Base-by-base conservation (phyloP, 2,329 filamentous ascomycete genomes). In the Xylaria sp. region DNA sequence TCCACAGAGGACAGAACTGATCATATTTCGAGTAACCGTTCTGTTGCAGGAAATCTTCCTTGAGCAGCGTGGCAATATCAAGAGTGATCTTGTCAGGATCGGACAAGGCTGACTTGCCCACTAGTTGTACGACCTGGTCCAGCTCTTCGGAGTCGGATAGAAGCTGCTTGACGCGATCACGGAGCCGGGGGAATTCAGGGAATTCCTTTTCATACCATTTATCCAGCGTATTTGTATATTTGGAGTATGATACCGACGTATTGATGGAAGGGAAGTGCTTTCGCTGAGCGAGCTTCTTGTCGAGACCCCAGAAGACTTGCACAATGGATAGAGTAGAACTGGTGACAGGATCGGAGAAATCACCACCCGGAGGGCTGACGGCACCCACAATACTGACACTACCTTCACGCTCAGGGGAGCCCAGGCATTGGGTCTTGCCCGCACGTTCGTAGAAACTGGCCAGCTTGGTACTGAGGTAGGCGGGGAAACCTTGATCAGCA, bases 201-300 rank as follows among this genome's bases (percentile, higher is more conserved):
- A 90, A 92, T 72, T 97, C 85, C 83, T 96, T 92, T 78, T 94
- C 89, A 81, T 99, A 99, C 84, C 87, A 98, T 78, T 91, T 93
- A 82, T 98, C 93, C 56, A 99, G 86, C 43, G 92, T 85, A 64
- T 78, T 88, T 47, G 90, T 96, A 83, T 99, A 99, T 83, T 99
- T 99, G 85, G 89, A 94, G 87, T 99, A 99, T 69, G 92, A 97
- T 70, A 92, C 83, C 19, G 88, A 88, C 8, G 95, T 98, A 84
- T 99, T 99, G 83, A 99, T 94, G 33, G 94, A 97, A 5, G 95
- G 95, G 85, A 99, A 99, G 80, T 99, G 95, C 83, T 99, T 99
- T 73, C 95, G 90, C 82, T 98, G 95, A 21, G 95, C 95, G 64
- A 99, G 89, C 84, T 98, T 98, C 90, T 99, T 98, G 85, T 99